These are phyloP conservation scores for Blastocystis sp. DNA, from an alignment of 352 stramenopile genomes.

Conservation along the genomic window DNA sequence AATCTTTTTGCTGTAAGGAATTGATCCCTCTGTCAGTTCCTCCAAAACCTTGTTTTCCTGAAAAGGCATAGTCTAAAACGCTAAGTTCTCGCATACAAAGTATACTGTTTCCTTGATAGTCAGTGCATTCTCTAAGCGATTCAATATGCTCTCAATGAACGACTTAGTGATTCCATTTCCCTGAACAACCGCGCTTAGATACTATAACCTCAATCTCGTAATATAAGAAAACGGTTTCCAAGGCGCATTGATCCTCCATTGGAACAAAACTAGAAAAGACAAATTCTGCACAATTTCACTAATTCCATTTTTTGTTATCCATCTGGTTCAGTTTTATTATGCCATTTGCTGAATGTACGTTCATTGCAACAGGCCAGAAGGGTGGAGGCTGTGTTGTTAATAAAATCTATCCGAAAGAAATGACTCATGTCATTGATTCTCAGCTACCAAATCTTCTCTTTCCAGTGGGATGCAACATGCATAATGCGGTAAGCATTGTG, in stretches of 20 bases:
- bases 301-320: neutral
- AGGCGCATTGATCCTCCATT: neutral
- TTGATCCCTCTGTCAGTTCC: neutral
- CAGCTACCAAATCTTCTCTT: neutral
- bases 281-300: neutral
- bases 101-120: neutral
- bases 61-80: neutral
- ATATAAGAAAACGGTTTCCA: neutral
- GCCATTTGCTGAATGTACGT: slow-evolving; percentile 33
- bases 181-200: neutral
- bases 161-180: neutral
- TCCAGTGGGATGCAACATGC: neutral
- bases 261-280: neutral
- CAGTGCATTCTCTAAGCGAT: neutral
- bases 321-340: neutral
- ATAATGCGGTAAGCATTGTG: neutral
- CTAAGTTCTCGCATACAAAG: neutral
- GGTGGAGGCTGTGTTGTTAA: neutral
- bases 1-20: neutral
- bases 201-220: neutral
- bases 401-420: slow-evolving; percentile 21
- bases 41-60: neutral
- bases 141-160: neutral
- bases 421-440: neutral
- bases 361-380: neutral